phyloP scores from a whole-genome alignment of 164 flowering plant genomes.

The Cinnamomum chago region DNA sequence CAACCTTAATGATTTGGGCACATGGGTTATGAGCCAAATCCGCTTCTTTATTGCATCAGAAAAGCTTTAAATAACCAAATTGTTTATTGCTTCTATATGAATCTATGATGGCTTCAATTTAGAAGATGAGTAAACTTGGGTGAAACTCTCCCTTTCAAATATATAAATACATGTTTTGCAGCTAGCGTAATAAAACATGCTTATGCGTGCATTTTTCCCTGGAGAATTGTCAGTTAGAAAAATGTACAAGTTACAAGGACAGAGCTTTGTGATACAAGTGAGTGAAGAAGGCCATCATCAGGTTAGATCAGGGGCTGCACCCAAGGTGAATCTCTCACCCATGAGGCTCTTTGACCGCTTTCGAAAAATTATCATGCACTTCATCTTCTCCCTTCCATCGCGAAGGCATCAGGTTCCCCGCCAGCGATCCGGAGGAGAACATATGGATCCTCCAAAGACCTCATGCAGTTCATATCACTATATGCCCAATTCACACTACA shows the following conservation, averaged over 20 bases:
- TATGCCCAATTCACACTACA: constrained; percentile 38
- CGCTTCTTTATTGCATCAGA: background rate
- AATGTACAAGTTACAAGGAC: constrained; percentile 32
- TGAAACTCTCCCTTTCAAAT: constrained; percentile 1
- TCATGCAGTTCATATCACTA: constrained; percentile 39
- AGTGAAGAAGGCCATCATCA: constrained; percentile 16
- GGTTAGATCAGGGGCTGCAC: background rate
- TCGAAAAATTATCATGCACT: constrained; percentile 55
- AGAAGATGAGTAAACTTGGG: background rate
- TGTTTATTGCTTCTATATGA: background rate
- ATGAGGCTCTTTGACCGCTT: constrained; percentile 68
- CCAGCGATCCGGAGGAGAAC: constrained; percentile 26
- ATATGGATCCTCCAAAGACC: constrained; percentile 61
- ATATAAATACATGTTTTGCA: constrained; percentile 3
- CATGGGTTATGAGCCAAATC: constrained; percentile 32
- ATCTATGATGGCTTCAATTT: background rate
- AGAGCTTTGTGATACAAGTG: constrained; percentile 40
- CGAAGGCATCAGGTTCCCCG: constrained; percentile 1
- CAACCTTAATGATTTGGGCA: constrained; percentile 63
- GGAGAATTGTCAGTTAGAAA: constrained; percentile 14
- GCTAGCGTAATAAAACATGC: constrained; percentile 25
- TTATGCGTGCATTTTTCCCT: constrained; percentile 50
- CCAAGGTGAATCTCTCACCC: constrained; percentile 34
- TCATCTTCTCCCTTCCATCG: constrained; percentile 45
- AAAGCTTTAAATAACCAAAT: background rate